Evolutionary conservation across 1,139 yeast genomes (phyloP).

Genomic region (Candida dubliniensis): DNA sequence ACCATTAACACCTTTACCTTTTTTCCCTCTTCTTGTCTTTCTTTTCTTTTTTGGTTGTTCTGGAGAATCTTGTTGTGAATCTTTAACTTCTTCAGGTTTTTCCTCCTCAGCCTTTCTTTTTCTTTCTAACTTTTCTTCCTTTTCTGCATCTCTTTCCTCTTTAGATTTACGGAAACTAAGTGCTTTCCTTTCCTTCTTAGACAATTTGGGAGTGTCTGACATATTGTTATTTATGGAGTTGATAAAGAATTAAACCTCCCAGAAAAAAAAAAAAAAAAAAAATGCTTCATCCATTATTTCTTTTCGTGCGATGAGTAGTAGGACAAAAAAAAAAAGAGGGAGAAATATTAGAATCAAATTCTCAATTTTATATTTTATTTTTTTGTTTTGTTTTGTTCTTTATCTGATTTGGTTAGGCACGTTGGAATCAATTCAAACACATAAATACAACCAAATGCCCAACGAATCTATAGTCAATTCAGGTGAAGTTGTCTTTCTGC

Average conservation of each 20-base stretch:
- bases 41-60: slow-evolving; percentile 56
- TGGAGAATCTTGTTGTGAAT: slow-evolving; percentile 15
- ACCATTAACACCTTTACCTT: slow-evolving; percentile 54
- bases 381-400: neutral
- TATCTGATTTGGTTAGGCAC: too few relatives aligned
- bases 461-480: neutral
- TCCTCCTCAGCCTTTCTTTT: slow-evolving; percentile 15
- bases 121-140: slow-evolving; percentile 16
- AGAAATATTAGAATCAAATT: neutral
- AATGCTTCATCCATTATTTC: too few relatives aligned
- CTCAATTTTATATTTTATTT: neutral
- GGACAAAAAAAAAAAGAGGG: neutral
- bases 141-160: slow-evolving; percentile 22
- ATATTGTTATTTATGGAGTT: slow-evolving; percentile 12
- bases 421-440: neutral
- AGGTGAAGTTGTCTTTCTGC: too few relatives aligned
- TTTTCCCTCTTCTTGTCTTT: slow-evolving; percentile 76
- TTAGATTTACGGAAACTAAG: slow-evolving; percentile 59
- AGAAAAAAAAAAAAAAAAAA: neutral
- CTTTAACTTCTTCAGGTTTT: slow-evolving; percentile 13
- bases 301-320: slow-evolving; percentile 3
- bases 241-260: neutral
- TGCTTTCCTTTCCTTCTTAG: slow-evolving; percentile 81
- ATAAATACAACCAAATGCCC: neutral
- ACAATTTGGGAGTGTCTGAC: slow-evolving; percentile 40